Evolutionary conservation across 2,329 filamentous ascomycete genomes (phyloP).

Genomic region (Colletotrichum karsti): DNA sequence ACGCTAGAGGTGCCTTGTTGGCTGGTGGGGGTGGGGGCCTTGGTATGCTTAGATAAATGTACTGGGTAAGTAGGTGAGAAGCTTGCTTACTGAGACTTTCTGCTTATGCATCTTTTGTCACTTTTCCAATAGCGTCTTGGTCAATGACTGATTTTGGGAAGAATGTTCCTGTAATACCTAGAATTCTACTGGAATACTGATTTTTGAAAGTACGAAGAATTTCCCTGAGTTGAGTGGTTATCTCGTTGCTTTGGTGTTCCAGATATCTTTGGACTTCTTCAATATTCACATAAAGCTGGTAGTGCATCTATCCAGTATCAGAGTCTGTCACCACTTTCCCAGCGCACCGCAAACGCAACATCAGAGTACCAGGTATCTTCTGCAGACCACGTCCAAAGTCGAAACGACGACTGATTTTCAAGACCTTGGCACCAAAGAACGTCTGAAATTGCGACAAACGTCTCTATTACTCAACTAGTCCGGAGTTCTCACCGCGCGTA

Average conservation of each 20-base stretch:
- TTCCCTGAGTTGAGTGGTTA: too few relatives aligned
- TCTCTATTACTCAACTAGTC: not conserved
- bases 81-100: not conserved
- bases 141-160: not conserved
- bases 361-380: conserved; percentile 7
- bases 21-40: conserved; percentile 25
- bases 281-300: not conserved
- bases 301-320: conserved; percentile 3
- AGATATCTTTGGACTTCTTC: not conserved
- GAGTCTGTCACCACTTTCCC: conserved; percentile 20
- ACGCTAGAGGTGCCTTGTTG: conserved; percentile 14
- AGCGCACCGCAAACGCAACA: not conserved
- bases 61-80: not conserved
- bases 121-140: too few relatives aligned
- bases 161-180: too few relatives aligned
- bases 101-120: not conserved
- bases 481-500: not conserved
- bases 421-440: not conserved
- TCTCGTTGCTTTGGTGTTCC: not conserved
- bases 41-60: not conserved
- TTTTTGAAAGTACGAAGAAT: too few relatives aligned
- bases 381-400: conserved; percentile 2
- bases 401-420: not conserved
- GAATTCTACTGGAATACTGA: too few relatives aligned
- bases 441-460: not conserved